phyloP scores from a whole-genome alignment of 2,329 filamentous ascomycete species.

The Ophiostoma triangulosporum region DNA sequence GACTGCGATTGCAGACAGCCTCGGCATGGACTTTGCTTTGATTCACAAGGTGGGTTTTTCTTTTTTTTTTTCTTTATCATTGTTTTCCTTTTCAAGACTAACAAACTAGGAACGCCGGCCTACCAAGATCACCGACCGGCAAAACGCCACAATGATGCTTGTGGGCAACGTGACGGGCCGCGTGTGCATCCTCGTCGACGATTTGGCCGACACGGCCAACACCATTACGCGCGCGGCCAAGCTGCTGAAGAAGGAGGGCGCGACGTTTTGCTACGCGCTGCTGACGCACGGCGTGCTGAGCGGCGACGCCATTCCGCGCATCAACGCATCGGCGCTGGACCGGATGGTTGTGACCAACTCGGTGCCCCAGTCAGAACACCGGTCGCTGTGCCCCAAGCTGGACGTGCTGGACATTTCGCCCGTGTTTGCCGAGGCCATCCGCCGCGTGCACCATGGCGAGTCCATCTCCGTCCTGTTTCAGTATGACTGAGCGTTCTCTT shows the following conservation, averaged over 20 bases:
- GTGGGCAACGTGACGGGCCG: constrained; percentile 60
- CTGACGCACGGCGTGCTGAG: constrained; percentile 92
- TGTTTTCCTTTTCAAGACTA: neutral
- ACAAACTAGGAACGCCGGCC: constrained; percentile 35
- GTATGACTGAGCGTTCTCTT: constrained; percentile 41
- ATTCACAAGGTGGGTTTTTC: constrained; percentile 75
- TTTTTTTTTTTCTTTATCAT: no score
- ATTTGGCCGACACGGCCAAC: constrained; percentile 90
- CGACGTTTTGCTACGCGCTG: constrained; percentile 79
- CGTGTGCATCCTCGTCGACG: constrained; percentile 81
- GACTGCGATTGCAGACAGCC: constrained; percentile 82
- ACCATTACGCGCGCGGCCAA: constrained; percentile 95
- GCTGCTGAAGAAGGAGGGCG: constrained; percentile 89
- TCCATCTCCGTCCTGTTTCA: constrained; percentile 94
- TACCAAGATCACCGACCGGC: constrained; percentile 59
- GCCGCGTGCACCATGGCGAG: constrained; percentile 92
- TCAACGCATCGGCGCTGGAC: constrained; percentile 86
- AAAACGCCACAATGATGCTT: constrained; percentile 74
- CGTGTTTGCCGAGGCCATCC: constrained; percentile 89
- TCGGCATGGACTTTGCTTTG: constrained; percentile 89
- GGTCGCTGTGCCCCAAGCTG: constrained; percentile 66
- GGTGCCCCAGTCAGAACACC: constrained; percentile 76
- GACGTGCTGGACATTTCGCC: constrained; percentile 84
- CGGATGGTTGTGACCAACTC: constrained; percentile 93
- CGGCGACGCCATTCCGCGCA: constrained; percentile 84